A percentile compares a stretch with the other conserved stretches of the same genome.
These are phyloP conservation scores for Thymus quinquecostatus DNA, from an alignment of 257 asterid species.

Conservation along the genomic window DNA sequence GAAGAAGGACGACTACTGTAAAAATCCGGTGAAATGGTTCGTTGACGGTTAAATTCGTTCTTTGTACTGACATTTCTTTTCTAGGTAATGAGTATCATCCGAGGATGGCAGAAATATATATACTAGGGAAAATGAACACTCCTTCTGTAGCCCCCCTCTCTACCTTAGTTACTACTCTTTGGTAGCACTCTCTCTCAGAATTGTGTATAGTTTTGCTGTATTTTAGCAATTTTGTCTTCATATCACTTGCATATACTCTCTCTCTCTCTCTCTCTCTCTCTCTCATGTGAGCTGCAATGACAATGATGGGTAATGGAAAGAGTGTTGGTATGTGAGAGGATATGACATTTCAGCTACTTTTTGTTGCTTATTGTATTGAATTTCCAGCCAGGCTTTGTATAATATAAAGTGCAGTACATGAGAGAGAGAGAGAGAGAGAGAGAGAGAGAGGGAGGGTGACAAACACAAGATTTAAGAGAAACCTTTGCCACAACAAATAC, in stretches of 20 bases:
- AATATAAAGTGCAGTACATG: background rate
- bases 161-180: conserved; percentile 24
- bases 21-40: conserved; percentile 33
- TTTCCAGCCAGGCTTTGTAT: conserved; percentile 13
- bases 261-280: background rate
- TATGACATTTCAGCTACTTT: conserved; percentile 6
- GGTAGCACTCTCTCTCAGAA: conserved; percentile 24
- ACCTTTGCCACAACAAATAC: conserved; percentile 47
- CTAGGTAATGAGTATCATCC: conserved; percentile 24
- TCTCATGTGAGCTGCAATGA: background rate
- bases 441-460: background rate
- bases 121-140: background rate
- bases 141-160: conserved; percentile 18
- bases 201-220: conserved; percentile 20
- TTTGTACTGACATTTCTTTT: background rate
- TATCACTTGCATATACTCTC: background rate
- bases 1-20: conserved; percentile 40
- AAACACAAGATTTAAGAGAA: conserved; percentile 30
- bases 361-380: background rate
- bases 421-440: too few relatives aligned
- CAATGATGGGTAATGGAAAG: background rate
- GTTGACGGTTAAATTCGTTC: conserved; percentile 15
- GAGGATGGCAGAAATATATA: conserved; percentile 35
- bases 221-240: conserved; percentile 12
- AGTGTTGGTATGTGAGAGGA: background rate